Conservation (phyloP, 1,284 basidiomycete species). For the Trichosporon faecale region DNA sequence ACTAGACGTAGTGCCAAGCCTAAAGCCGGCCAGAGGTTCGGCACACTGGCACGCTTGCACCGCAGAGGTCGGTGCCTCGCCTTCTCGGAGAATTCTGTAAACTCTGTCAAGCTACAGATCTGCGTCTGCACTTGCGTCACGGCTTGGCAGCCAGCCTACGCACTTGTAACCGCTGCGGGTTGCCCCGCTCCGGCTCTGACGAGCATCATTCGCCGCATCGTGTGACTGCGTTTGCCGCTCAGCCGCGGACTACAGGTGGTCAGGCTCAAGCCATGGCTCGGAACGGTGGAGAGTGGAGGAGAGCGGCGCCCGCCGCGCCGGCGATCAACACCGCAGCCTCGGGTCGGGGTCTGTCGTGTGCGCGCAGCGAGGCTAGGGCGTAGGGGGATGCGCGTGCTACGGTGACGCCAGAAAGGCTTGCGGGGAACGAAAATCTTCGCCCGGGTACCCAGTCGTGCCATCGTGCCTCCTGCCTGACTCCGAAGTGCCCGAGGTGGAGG, state of each 20-base stretch:
- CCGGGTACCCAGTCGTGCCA: too few relatives aligned
- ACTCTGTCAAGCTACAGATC: neutral
- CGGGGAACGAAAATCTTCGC: neutral
- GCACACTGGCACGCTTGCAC: too few relatives aligned
- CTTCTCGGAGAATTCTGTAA: neutral
- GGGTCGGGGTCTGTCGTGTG: neutral
- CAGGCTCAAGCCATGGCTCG: neutral
- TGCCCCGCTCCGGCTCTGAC: too few relatives aligned
- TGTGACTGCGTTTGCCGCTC: neutral
- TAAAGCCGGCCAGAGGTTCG: too few relatives aligned
- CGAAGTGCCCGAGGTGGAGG: too few relatives aligned
- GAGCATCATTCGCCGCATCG: neutral
- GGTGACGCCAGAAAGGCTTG: too few relatives aligned
- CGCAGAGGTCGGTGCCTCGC: neutral
- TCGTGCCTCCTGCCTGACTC: too few relatives aligned
- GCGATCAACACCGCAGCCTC: neutral
- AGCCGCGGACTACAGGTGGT: too few relatives aligned
- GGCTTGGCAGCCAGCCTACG: too few relatives aligned
- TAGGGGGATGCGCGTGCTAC: neutral
- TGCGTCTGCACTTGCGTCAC: neutral
- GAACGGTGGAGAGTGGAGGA: too few relatives aligned
- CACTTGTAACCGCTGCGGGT: too few relatives aligned
- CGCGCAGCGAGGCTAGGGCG: neutral
- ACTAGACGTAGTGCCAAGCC: neutral
- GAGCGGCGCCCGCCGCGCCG: too few relatives aligned